phyloP scores from a whole-genome alignment of 768 basidiomycete genomes.

The Clavulina sp. region DNA sequence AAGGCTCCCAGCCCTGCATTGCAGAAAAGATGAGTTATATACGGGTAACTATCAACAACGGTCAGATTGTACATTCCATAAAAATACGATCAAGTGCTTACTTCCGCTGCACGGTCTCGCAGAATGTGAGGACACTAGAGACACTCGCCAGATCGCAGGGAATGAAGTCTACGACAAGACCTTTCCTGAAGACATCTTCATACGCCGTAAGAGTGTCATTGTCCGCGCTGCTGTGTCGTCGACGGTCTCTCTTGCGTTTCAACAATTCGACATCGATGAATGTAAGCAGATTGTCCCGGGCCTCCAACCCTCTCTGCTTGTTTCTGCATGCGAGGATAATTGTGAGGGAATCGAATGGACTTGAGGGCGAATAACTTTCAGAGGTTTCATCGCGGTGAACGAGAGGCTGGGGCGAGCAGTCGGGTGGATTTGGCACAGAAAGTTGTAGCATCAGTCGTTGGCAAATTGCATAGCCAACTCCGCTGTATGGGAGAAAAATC shows the following conservation, averaged over 20 bases:
- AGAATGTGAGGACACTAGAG: slow-evolving; percentile 43
- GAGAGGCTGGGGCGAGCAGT: slow-evolving; percentile 26
- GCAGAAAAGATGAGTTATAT: slow-evolving; percentile 62
- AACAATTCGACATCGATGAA: slow-evolving; percentile 39
- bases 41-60: slow-evolving; percentile 38
- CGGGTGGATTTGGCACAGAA: slow-evolving; percentile 31
- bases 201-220: slow-evolving; percentile 30
- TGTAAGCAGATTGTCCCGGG: slow-evolving; percentile 34
- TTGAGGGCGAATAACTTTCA: slow-evolving; percentile 10
- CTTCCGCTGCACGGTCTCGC: slow-evolving; percentile 34
- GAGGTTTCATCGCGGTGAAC: slow-evolving; percentile 17
- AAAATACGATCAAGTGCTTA: slow-evolving; percentile 18
- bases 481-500: slow-evolving; percentile 29
- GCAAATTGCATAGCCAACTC: slow-evolving; percentile 71
- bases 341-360: slow-evolving; percentile 30
- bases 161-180: slow-evolving; percentile 42
- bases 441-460: slow-evolving; percentile 58
- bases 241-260: slow-evolving; percentile 12
- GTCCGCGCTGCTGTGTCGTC: too few species aligned
- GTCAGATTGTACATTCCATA: not conserved
- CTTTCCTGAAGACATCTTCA: slow-evolving; percentile 38
- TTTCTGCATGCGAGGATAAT: slow-evolving; percentile 71
- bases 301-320: slow-evolving; percentile 40
- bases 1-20: slow-evolving; percentile 63
- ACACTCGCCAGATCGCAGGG: slow-evolving; percentile 47